A percentile compares a stretch with the other conserved stretches of the same genome.
Evolutionary conservation across 2,329 filamentous ascomycete species (phyloP).

Genomic region (Nothophoma quercina): DNA sequence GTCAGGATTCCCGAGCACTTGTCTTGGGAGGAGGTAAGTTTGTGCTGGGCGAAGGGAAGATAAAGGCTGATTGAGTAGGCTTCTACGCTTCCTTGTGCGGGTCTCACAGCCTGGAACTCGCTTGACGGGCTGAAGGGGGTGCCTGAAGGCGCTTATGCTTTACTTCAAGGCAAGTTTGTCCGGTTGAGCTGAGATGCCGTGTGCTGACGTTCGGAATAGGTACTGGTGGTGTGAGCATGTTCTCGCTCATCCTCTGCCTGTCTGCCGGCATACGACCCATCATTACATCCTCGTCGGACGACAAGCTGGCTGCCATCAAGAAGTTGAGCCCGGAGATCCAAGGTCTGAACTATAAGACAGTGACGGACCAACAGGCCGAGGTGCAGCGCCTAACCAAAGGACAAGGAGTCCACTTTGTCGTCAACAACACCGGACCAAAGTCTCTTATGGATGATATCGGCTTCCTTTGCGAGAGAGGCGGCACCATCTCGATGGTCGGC

Average conservation of each 20-base stretch:
- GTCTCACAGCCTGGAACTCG: conserved; percentile 35
- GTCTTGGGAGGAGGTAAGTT: conserved; percentile 37
- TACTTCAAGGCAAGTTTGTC: conserved; percentile 23
- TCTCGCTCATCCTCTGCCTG: conserved; percentile 36
- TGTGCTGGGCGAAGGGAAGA: too few species aligned
- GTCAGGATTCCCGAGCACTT: conserved; percentile 32
- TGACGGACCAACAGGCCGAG: conserved; percentile 62
- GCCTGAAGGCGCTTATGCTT: conserved; percentile 17
- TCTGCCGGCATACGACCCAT: conserved; percentile 54
- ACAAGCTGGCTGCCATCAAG: conserved; percentile 61
- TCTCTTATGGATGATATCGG: conserved; percentile 28
- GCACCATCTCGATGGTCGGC: conserved; percentile 35
- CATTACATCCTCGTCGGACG: conserved; percentile 65
- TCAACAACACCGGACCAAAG: conserved; percentile 48
- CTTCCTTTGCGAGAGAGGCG: conserved; percentile 21
- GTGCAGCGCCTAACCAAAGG: conserved; percentile 56
- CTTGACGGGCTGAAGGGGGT: conserved; percentile 25
- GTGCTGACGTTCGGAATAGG: conserved; percentile 29
- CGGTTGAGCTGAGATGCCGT: not conserved
- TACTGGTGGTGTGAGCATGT: conserved; percentile 53
- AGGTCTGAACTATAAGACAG: conserved; percentile 64
- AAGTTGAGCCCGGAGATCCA: conserved; percentile 23
- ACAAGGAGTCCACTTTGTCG: conserved; percentile 55
- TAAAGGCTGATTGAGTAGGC: conserved; percentile 18
- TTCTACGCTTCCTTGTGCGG: conserved; percentile 33